Conservation (phyloP, 169 alveolate species). For the Cryptosporidium andersoni region DNA sequence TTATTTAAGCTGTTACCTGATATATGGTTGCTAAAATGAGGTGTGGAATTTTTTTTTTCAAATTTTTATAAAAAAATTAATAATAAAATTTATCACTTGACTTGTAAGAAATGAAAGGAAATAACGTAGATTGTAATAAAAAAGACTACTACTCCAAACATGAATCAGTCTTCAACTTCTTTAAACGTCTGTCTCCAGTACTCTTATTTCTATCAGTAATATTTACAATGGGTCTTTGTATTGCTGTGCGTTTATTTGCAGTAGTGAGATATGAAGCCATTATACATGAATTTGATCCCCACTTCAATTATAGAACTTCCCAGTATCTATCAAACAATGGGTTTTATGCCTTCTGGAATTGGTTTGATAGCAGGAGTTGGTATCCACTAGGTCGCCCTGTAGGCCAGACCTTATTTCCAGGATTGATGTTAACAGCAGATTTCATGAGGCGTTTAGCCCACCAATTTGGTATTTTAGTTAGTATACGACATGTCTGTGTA, state of each 20-base stretch:
- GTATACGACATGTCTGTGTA: constrained; percentile 93
- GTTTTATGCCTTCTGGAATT: constrained; percentile 94
- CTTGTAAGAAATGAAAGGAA: constrained; percentile 1
- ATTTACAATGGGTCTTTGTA: constrained; percentile 74
- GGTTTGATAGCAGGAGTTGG: constrained; percentile 96
- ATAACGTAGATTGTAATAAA: background rate
- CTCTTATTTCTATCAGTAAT: constrained; percentile 38
- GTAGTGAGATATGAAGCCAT: constrained; percentile 94
- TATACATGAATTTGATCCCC: constrained; percentile 99
- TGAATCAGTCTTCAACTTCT: constrained; percentile 13
- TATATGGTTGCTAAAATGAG: too few relatives aligned
- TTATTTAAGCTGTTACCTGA: too few relatives aligned
- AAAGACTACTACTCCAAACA: background rate
- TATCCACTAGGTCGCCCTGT: constrained; percentile 97
- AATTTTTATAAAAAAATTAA: too few relatives aligned
- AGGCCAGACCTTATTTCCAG: constrained; percentile 98
- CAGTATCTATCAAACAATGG: constrained; percentile 91
- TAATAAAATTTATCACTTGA: background rate
- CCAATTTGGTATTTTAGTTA: constrained; percentile 84
- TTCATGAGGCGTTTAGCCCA: constrained; percentile 78
- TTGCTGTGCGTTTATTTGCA: constrained; percentile 92
- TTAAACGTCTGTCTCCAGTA: constrained; percentile 53
- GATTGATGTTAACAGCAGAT: constrained; percentile 95
- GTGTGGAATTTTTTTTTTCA: background rate
- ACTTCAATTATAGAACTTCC: constrained; percentile 97